Evolutionary conservation across 371 early-diverging fungal genomes (phyloP).

Genomic region (Entomophthora muscae): DNA sequence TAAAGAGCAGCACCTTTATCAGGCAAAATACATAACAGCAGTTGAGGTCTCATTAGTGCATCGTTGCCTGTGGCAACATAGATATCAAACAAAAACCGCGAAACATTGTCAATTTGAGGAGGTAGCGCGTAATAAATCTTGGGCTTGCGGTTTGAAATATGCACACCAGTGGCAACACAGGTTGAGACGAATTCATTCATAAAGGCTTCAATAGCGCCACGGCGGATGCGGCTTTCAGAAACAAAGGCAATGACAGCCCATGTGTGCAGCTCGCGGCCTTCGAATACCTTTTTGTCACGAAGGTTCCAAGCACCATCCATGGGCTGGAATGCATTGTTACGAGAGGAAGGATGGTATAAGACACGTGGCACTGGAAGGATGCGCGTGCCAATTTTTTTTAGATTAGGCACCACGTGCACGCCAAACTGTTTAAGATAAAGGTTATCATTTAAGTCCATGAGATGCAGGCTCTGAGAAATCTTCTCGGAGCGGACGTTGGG

Average conservation of each 20-base stretch:
- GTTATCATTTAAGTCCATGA: slow-evolving; percentile 26
- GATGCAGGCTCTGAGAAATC: slow-evolving; percentile 25
- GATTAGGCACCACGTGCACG: slow-evolving; percentile 35
- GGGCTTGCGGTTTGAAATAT: slow-evolving; percentile 32
- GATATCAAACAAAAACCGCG: slow-evolving; percentile 41
- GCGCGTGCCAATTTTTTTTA: slow-evolving; percentile 32
- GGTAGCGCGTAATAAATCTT: slow-evolving; percentile 54
- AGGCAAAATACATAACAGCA: slow-evolving; percentile 68
- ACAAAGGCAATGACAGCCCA: slow-evolving; percentile 61
- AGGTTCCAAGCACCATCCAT: slow-evolving; percentile 78
- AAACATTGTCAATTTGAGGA: slow-evolving; percentile 35
- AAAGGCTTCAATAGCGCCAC: slow-evolving; percentile 23
- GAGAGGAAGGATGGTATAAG: slow-evolving; percentile 34
- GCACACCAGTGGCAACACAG: slow-evolving; percentile 41
- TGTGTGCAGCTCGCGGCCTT: slow-evolving; percentile 47
- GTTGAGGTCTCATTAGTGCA: slow-evolving; percentile 52
- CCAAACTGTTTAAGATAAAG: slow-evolving; percentile 37
- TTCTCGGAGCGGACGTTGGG: slow-evolving; percentile 41
- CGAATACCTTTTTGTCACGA: slow-evolving; percentile 53
- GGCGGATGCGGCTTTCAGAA: slow-evolving; percentile 17
- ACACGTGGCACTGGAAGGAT: slow-evolving; percentile 57
- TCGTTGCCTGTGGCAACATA: slow-evolving; percentile 48
- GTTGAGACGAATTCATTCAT: slow-evolving; percentile 25
- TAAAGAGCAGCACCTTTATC: slow-evolving; percentile 74
- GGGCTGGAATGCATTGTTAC: slow-evolving; percentile 52